These are phyloP conservation scores for Udeniomyces megalosporus DNA, from an alignment of 768 basidiomycete genomes.

Conservation along the genomic window DNA sequence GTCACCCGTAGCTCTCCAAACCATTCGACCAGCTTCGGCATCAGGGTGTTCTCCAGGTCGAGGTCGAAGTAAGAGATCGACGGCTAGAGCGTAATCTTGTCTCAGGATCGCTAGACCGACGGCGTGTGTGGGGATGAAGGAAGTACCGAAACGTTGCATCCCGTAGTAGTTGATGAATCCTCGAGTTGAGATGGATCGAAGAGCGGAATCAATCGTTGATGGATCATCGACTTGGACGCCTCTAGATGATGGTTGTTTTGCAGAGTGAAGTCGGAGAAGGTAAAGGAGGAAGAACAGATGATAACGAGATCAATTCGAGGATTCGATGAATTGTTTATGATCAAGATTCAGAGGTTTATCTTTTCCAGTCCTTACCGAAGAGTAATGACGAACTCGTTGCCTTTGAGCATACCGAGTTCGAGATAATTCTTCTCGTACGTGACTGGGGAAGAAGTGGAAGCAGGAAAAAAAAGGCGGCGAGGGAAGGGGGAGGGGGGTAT, in stretches of 20 bases:
- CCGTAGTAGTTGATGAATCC: constrained; percentile 99
- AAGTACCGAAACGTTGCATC: constrained; percentile 98
- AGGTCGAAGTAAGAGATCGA: constrained; percentile 60
- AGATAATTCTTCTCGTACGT: constrained; percentile 59
- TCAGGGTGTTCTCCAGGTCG: constrained; percentile 88
- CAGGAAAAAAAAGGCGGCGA: too few relatives aligned
- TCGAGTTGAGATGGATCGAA: constrained; percentile 58
- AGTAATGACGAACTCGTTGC: constrained; percentile 89
- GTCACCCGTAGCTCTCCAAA: constrained; percentile 58
- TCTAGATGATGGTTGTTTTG: constrained; percentile 32
- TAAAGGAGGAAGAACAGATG: neutral
- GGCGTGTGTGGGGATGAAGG: constrained; percentile 83
- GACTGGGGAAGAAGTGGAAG: neutral
- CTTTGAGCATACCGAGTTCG: constrained; percentile 90
- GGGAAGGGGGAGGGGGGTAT: neutral
- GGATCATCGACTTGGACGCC: constrained; percentile 66
- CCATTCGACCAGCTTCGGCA: constrained; percentile 61
- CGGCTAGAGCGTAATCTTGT: constrained; percentile 77
- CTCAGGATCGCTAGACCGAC: constrained; percentile 80
- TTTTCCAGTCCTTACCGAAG: too few relatives aligned
- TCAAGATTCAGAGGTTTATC: too few relatives aligned
- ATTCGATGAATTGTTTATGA: too few relatives aligned
- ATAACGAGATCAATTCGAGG: too few relatives aligned
- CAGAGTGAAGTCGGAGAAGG: neutral
- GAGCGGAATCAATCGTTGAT: constrained; percentile 53